Evolutionary conservation across 179 eudicot species (phyloP).

Genomic region (Pouteria campechiana): DNA sequence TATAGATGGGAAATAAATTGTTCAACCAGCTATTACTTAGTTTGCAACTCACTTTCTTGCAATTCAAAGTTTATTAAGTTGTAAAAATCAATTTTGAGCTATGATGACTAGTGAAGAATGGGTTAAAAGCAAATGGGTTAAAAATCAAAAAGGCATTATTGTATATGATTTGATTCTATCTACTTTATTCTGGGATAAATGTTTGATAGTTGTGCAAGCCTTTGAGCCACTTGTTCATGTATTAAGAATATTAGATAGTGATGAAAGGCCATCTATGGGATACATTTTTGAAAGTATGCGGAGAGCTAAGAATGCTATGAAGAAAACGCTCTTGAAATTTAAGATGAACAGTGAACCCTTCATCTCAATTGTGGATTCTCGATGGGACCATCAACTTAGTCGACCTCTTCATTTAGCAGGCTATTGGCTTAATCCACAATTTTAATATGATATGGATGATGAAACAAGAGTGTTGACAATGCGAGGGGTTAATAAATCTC

Average conservation of each 20-base stretch:
- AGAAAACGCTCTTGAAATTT: constrained; percentile 3
- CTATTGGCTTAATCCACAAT: constrained; percentile 10
- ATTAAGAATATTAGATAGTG: constrained; percentile 4
- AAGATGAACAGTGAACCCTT: constrained; percentile 5
- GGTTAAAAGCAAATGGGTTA: constrained; percentile 6
- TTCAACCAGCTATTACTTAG: constrained; percentile 8
- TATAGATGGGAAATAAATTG: constrained; percentile 3
- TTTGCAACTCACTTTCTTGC: constrained; percentile 9
- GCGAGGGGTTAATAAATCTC: too few relatives aligned
- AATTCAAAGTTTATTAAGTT: constrained; percentile 5
- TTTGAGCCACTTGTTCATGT: constrained; percentile 8
- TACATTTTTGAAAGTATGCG: constrained; percentile 8
- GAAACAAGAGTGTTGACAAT: too few relatives aligned
- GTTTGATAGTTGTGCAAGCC: constrained; percentile 7
- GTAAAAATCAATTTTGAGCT: constrained; percentile 3
- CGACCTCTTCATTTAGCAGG: constrained; percentile 14
- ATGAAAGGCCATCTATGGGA: constrained; percentile 13
- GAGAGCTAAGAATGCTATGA: constrained; percentile 12
- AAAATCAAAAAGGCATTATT: constrained; percentile 7
- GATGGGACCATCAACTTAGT: constrained; percentile 8
- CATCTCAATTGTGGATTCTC: constrained; percentile 2
- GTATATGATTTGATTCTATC: too few relatives aligned
- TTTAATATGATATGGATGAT: too few relatives aligned
- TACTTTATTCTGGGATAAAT: constrained; percentile 5
- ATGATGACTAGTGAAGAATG: constrained; percentile 6